phyloP scores from a whole-genome alignment of 2,329 filamentous ascomycete species.

The Clarireedia hainanense region DNA sequence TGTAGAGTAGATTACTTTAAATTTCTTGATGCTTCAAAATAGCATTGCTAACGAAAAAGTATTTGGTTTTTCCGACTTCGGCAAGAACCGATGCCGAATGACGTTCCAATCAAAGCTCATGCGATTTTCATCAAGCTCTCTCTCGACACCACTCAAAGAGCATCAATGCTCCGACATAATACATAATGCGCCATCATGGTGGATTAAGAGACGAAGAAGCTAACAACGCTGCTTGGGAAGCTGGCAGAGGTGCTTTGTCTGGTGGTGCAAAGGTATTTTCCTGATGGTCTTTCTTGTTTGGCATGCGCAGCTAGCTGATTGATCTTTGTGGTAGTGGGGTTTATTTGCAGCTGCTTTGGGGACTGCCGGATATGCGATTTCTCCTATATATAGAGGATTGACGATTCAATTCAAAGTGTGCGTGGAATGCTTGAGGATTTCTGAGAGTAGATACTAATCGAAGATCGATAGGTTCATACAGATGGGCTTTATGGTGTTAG shows the following conservation, averaged over 20 bases:
- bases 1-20: not conserved
- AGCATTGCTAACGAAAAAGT: constrained; percentile 1
- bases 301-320: not conserved
- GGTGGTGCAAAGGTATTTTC: constrained; percentile 55
- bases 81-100: constrained; percentile 6
- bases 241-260: constrained; percentile 54
- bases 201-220: constrained; percentile 58
- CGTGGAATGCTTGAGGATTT: constrained; percentile 24
- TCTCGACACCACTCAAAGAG: not conserved
- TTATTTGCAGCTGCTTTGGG: constrained; percentile 54
- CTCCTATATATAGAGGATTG: constrained; percentile 63
- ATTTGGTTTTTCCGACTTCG: constrained; percentile 6
- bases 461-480: constrained; percentile 58
- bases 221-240: constrained; percentile 63
- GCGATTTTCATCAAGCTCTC: not conserved
- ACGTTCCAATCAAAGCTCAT: constrained; percentile 5
- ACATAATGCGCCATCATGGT: constrained; percentile 43
- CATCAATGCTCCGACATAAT: constrained; percentile 8
- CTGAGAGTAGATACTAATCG: not conserved
- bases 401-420: constrained; percentile 75
- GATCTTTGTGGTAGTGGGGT: constrained; percentile 49
- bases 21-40: not conserved
- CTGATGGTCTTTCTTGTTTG: not conserved
- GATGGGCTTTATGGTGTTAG: constrained; percentile 66
- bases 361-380: constrained; percentile 53